phyloP scores from a whole-genome alignment of 73 alveolate genomes.

The Blepharisma stoltei region DNA sequence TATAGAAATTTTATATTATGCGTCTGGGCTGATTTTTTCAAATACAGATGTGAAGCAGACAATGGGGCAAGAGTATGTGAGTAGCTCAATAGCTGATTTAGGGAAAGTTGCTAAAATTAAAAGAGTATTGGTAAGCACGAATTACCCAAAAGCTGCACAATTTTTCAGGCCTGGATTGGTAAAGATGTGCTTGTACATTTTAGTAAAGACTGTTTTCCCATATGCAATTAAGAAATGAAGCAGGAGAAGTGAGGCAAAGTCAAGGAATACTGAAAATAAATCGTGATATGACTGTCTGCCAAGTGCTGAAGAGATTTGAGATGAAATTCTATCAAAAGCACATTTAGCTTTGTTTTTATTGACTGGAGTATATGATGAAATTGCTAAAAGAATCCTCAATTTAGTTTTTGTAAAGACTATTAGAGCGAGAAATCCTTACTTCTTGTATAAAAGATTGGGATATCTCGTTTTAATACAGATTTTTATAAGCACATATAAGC shows the following conservation, averaged over 20 bases:
- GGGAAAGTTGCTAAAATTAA: not conserved
- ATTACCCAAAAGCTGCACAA: constrained; percentile 8
- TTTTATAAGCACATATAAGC: not conserved
- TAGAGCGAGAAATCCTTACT: not conserved
- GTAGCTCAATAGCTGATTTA: not conserved
- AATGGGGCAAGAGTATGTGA: not conserved
- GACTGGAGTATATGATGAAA: constrained; percentile 18
- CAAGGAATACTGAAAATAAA: not conserved
- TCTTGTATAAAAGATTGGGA: not conserved
- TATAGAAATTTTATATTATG: not conserved
- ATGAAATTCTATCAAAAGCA: not conserved
- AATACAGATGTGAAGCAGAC: not conserved
- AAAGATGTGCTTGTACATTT: not conserved
- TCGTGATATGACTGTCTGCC: not conserved
- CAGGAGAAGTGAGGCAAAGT: not conserved
- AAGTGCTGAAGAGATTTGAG: not conserved
- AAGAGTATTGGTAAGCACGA: constrained; percentile 19
- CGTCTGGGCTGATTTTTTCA: not conserved
- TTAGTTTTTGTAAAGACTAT: not conserved
- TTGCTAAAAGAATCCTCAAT: not conserved
- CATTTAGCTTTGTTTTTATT: constrained; percentile 18
- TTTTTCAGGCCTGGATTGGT: not conserved
- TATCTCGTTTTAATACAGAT: constrained; percentile 8
- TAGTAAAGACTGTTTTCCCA: not conserved
- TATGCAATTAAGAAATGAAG: not conserved